phyloP scores from a whole-genome alignment of 305 asterid genomes.

The Fraxinus greggii region DNA sequence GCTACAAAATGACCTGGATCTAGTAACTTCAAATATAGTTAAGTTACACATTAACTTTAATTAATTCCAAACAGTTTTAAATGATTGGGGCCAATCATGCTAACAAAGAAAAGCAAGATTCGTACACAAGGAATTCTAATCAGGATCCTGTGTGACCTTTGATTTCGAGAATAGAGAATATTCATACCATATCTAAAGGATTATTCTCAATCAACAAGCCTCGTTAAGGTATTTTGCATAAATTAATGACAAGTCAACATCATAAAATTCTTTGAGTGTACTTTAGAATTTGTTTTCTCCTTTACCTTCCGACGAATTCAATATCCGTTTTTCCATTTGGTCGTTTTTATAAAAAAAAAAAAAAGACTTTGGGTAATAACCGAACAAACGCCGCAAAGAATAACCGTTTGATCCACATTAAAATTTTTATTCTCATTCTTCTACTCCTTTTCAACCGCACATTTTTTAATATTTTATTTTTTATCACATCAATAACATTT shows the following conservation, averaged over 20 bases:
- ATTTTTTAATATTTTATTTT: too few relatives aligned
- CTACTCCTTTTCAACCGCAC: too few relatives aligned
- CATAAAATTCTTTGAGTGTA: constrained; percentile 33
- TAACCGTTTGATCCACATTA: too few relatives aligned
- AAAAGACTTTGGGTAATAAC: neutral
- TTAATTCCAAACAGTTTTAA: neutral
- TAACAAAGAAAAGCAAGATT: neutral
- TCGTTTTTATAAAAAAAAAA: neutral
- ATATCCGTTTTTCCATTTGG: neutral
- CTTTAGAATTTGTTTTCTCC: constrained; percentile 3
- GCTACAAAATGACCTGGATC: neutral
- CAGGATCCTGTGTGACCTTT: neutral
- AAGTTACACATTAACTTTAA: neutral
- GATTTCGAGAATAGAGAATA: neutral
- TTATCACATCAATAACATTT: too few relatives aligned
- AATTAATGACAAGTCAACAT: neutral
- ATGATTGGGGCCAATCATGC: neutral
- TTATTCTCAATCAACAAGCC: constrained; percentile 19
- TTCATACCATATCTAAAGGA: neutral
- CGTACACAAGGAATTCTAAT: neutral
- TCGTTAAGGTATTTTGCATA: constrained; percentile 1
- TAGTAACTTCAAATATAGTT: neutral
- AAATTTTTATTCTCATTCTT: too few relatives aligned
- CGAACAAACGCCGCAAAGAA: neutral
- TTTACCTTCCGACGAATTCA: constrained; percentile 7